Evolutionary conservation across 257 asterid genomes (phyloP), one percentile per base, ranked within the genome.

Genomic region (Craterostigma plantagineum): DNA sequence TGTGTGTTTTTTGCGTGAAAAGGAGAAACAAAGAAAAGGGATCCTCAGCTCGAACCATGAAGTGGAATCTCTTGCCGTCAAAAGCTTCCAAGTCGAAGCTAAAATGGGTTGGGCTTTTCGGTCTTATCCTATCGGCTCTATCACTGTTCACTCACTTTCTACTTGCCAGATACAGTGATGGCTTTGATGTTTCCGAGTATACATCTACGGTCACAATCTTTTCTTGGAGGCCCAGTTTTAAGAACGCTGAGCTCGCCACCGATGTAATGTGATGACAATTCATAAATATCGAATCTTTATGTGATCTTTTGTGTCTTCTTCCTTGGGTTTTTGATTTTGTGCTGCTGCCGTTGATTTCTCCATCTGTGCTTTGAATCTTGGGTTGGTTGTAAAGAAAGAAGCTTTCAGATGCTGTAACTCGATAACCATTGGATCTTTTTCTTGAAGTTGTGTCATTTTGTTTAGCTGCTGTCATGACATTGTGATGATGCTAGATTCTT

Each of bases 161-260:
- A 33, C 77, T 83, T 5, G 98, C 95, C 4, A 74, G 95, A 65
- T 85, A 71, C 60, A 73, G 86, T 0, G 70, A 72, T 46, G 82
- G 86, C 39, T 57, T 59, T 30, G 59, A 59, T 37, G 63, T 63
- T 37, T 69, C 95, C 0, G 95, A 90, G 67, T 79, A 65, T 69
- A 91, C 67, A 44, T 79, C 98, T 50, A 79, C 94, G 4, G 56
- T 90, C 56, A 83, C 94, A 18, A 70, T 90, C 54, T 76, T 90
- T 40, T 76, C 98, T 14, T 90, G 98, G 98, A 70, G 92, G 70
- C 95, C 92, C 55, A 57, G 75, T 42, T 70, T 75, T 43, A 75
- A 73, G 56, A 67, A 65, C 58, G 77, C 69, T 16, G 82, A 73
- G 64, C 63, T 62, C 50, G 44, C 70, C 63, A 23, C 62, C 38